Base-by-base conservation (phyloP, 192 early-diverging fungal genomes). In the Phycomyces nitens region DNA sequence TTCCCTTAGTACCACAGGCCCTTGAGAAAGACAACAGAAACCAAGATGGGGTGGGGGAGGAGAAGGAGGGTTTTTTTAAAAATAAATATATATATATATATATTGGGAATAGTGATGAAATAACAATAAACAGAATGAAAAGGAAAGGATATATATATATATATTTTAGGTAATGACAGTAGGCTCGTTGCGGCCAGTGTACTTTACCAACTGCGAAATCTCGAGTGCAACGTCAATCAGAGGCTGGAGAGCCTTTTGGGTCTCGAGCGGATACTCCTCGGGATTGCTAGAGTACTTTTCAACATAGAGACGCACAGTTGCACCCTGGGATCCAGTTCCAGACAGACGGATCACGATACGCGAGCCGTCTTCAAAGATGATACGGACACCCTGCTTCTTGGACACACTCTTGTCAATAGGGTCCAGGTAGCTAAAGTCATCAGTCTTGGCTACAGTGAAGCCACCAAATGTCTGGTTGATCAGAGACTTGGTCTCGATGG, bases 381-480 rank as follows among this genome's bases (percentile, higher is more conserved):
- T 82, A 58, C 94, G 89, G 39, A 99, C 62, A 62, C 97, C 97
- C 82, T 92, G 76, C 42, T 94, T 91, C 65, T 80, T 89, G 12
- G 92, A 90, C 6, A 95, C 80, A 66, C 84, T 87, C 9, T 82
- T 72, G 68, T 97, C 95, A 58, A 99, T 89, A 9, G 97, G 95
- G 75, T 99, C 97, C 1, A 79, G 84, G 83, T 99, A 99, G 59
- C 82, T 83, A 82, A 99, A 99, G 73, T 99, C 92, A 75, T 97
- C 94, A 4, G 76, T 77, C 34, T 81, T 69, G 50, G 77, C 79
- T 26, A 95, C 82, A 26, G 73, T 80, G 75, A 93, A 89, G 7
- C 78, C 86, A 60, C 78, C 83, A 51, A 88, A 82, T 1, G 69
- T 77, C 74, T 86, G 81, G 52, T 88, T 90, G 18, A 91, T 75